These are phyloP conservation scores for Dothideomycetidae sp. DNA, from an alignment of 2,329 filamentous ascomycete genomes.

Conservation along the genomic window DNA sequence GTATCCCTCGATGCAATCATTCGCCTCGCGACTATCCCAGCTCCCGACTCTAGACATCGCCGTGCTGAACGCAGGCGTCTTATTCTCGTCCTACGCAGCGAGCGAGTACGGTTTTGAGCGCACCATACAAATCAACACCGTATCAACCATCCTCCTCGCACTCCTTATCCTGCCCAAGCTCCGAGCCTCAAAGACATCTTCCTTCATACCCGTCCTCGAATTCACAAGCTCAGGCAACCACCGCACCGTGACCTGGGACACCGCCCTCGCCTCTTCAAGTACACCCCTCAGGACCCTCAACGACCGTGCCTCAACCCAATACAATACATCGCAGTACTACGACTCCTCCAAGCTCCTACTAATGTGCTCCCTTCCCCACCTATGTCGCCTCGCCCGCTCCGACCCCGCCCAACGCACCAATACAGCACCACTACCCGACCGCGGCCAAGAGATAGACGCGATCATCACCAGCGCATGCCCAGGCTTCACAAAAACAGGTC, in stretches of 20 bases:
- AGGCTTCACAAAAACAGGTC: conserved; percentile 19
- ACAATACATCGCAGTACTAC: conserved; percentile 15
- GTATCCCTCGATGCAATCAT: conserved; percentile 15
- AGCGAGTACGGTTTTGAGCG: conserved; percentile 26
- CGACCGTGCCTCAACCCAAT: not conserved
- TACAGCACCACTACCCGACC: no score
- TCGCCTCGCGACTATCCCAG: conserved; percentile 17
- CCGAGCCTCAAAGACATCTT: conserved; percentile 14
- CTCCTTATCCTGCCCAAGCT: conserved; percentile 34
- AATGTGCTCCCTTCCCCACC: conserved; percentile 21
- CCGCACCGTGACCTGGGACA: not conserved
- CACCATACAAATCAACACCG: conserved; percentile 42
- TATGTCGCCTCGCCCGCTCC: conserved; percentile 16
- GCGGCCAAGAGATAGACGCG: conserved; percentile 17
- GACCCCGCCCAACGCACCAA: no score
- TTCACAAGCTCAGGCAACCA: conserved; percentile 8
- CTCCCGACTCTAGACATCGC: conserved; percentile 25
- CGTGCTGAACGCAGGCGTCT: conserved; percentile 28
- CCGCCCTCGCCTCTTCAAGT: not conserved
- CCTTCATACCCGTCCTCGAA: conserved; percentile 7
- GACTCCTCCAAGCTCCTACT: conserved; percentile 23
- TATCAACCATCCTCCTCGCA: conserved; percentile 42
- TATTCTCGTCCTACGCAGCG: conserved; percentile 15
- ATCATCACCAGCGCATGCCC: conserved; percentile 26
- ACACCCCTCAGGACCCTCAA: not conserved